Evolutionary conservation across 345 rosid species (phyloP).

Genomic region (Bruguiera sexangula): DNA sequence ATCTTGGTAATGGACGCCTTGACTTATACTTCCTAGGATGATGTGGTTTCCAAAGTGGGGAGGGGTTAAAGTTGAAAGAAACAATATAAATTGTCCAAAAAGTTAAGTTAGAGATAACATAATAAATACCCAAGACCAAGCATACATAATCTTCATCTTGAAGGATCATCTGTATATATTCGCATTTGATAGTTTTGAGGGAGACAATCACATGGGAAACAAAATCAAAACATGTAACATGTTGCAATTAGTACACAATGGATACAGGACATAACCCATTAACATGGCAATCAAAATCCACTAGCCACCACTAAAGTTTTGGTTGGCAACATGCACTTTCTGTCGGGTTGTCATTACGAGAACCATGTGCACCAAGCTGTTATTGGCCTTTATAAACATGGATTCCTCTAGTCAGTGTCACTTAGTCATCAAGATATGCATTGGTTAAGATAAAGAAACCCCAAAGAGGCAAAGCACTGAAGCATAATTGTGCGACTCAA

Average conservation of each 20-base stretch:
- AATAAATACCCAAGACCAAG: not conserved
- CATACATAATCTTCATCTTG: not conserved
- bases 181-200: too few relatives aligned
- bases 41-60: slow-evolving; percentile 18
- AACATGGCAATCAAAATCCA: slow-evolving; percentile 4
- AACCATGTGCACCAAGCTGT: slow-evolving; percentile 12
- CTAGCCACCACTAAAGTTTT: not conserved
- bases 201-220: not conserved
- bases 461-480: not conserved
- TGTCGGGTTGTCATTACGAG: not conserved
- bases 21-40: slow-evolving; percentile 1
- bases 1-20: slow-evolving; percentile 1
- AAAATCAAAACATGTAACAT: not conserved
- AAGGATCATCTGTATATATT: not conserved
- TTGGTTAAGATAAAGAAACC: slow-evolving; percentile 9
- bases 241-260: slow-evolving; percentile 7
- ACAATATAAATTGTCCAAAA: not conserved
- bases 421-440: not conserved
- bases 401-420: not conserved
- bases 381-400: slow-evolving; percentile 13
- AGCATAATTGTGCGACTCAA: slow-evolving; percentile 5
- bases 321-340: slow-evolving; percentile 4
- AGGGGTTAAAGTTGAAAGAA: slow-evolving; percentile 8
- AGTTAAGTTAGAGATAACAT: not conserved
- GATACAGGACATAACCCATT: not conserved